Evolutionary conservation across 2,329 filamentous ascomycete genomes (phyloP).

Genomic region (Scedosporium dehoogii): DNA sequence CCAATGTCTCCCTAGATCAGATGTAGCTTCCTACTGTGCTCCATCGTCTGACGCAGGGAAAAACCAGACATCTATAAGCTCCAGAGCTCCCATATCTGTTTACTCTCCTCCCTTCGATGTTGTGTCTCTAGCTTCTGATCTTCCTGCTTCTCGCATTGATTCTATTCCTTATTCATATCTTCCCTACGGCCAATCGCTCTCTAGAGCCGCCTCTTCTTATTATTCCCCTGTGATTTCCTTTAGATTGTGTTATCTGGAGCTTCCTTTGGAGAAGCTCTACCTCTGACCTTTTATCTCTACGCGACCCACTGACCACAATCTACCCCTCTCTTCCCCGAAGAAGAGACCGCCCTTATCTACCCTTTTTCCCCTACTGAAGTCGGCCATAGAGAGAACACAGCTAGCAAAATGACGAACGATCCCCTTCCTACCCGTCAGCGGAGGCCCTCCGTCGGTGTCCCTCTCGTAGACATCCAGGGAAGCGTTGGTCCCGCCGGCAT

Average conservation of each 20-base stretch:
- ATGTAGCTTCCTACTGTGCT: too few relatives aligned
- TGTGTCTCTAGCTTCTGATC: too few relatives aligned
- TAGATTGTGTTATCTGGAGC: background rate
- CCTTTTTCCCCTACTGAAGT: background rate
- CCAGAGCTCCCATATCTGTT: too few relatives aligned
- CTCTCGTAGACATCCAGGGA: conserved; percentile 77
- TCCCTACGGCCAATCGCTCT: too few relatives aligned
- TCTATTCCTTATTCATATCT: too few relatives aligned
- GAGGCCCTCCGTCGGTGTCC: conserved; percentile 70
- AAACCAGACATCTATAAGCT: too few relatives aligned
- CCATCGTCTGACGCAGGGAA: too few relatives aligned
- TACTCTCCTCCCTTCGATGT: too few relatives aligned
- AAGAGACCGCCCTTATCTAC: background rate
- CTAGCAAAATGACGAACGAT: background rate
- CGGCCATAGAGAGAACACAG: background rate
- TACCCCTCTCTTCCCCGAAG: background rate
- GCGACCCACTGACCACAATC: background rate
- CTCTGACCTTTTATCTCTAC: background rate
- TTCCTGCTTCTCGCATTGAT: too few relatives aligned
- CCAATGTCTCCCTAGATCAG: too few relatives aligned
- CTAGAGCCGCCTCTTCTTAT: background rate
- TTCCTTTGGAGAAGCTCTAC: background rate
- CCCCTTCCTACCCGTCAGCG: conserved; percentile 57
- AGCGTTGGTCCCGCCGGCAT: conserved; percentile 79
- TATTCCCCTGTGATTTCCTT: background rate